These are phyloP conservation scores for Fusarium acutatum DNA, from an alignment of 2,329 filamentous ascomycete species.

Conservation along the genomic window DNA sequence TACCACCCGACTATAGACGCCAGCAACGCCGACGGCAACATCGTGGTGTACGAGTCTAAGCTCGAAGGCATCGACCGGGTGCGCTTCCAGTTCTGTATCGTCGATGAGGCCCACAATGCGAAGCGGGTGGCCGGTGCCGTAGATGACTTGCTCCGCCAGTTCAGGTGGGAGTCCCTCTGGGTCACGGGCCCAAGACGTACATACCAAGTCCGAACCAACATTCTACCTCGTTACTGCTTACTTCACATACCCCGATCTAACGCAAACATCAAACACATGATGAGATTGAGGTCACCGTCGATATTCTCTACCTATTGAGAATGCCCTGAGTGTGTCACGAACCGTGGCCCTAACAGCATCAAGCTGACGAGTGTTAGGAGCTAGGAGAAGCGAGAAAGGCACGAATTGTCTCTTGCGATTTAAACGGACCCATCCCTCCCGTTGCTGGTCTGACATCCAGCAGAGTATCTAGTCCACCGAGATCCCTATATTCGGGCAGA, in stretches of 20 bases:
- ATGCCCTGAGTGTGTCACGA: not conserved
- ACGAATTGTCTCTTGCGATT: not conserved
- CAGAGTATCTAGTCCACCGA: not conserved
- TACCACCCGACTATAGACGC: not conserved
- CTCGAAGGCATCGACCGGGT: rapidly evolving
- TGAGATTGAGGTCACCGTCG: rapidly evolving
- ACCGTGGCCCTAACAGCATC: not conserved
- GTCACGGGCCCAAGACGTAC: not conserved
- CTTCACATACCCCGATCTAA: constrained; percentile 56
- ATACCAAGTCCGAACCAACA: constrained; percentile 21
- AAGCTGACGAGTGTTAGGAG: not conserved
- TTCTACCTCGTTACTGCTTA: constrained; percentile 44
- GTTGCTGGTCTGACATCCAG: not conserved
- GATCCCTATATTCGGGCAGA: not conserved
- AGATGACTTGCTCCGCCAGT: rapidly evolving
- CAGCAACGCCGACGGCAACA: not conserved
- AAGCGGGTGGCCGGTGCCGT: not conserved
- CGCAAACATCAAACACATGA: constrained; percentile 69
- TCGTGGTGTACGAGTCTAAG: not conserved
- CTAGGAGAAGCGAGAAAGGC: not conserved
- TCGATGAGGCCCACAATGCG: not conserved
- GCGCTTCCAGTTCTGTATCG: not conserved
- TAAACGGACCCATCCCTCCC: not conserved
- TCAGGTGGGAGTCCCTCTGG: not conserved
- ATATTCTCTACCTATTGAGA: not conserved